A percentile compares a stretch with the other conserved stretches of the same genome.
Evolutionary conservation across 768 basidiomycete species (phyloP).

Genomic region (Megacollybia marginata): DNA sequence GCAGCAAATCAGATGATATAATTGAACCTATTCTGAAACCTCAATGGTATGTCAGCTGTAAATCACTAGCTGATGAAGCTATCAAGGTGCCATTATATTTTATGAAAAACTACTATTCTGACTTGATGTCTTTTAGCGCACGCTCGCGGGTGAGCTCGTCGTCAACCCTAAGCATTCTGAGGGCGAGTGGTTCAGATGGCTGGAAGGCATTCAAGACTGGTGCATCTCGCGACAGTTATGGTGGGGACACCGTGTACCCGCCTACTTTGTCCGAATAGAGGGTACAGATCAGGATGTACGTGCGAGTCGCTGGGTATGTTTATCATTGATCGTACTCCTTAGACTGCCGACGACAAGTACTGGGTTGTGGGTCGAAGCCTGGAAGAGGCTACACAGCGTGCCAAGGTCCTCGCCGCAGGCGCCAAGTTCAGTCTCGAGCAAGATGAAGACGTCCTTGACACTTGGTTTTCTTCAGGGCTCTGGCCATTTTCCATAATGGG

Average conservation of each 20-base stretch:
- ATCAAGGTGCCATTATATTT: conserved; percentile 50
- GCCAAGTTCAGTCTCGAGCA: conserved; percentile 73
- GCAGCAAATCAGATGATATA: conserved; percentile 90
- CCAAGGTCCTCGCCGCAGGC: conserved; percentile 60
- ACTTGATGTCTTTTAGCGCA: conserved; percentile 48
- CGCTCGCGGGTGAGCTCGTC: conserved; percentile 75
- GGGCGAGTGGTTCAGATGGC: conserved; percentile 93
- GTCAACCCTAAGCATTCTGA: conserved; percentile 85
- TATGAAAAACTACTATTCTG: neutral
- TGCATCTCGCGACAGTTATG: conserved; percentile 98
- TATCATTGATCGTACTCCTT: neutral
- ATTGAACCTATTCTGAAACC: conserved; percentile 95
- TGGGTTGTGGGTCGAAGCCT: conserved; percentile 88
- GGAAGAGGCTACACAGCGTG: conserved; percentile 74
- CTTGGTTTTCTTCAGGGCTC: conserved; percentile 96
- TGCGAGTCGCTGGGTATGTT: too few relatives aligned
- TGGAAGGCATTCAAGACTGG: conserved; percentile 96
- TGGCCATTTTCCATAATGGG: conserved; percentile 99
- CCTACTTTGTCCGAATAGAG: conserved; percentile 85
- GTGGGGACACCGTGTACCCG: conserved; percentile 98
- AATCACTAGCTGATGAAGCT: conserved; percentile 84
- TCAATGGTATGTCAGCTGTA: conserved; percentile 98
- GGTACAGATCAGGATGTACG: conserved; percentile 60
- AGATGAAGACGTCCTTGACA: conserved; percentile 96
- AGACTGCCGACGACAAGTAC: conserved; percentile 64